Base-by-base conservation (phyloP, 257 asterid genomes). In the Solanum paucissectum region DNA sequence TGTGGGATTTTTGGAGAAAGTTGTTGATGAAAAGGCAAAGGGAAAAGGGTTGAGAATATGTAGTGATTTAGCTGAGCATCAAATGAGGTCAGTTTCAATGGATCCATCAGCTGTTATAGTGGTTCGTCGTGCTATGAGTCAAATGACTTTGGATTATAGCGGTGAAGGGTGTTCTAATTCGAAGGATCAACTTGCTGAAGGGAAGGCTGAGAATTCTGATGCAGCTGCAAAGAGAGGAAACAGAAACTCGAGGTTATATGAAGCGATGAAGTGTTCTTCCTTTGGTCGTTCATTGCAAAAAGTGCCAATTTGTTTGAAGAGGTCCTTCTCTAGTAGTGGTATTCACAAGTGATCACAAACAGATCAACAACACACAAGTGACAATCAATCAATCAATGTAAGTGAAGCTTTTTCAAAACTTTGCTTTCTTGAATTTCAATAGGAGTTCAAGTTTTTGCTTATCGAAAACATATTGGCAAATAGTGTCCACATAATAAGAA, bases 81-180 rank as follows among this genome's bases (percentile, higher is more conserved):
- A 90, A n/a, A 90, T 96, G 88, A 92, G 98, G 81, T 92, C 95
- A 5, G 77, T 93, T 29, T 95, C 98, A 2, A 83, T 94, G 95
- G 98, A 94, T 88, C 83, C 91, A 18, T 62, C 91, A 44, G 86
- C 90, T 38, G 90, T 91, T 85, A 86, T 92, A 38, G 23, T 82
- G 87, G 60, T 71, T 73, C 81, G 12, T 75, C 37, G 74, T 46
- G 73, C 73, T 10, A 82, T 88, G 44, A 87, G 73, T 12, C 83
- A 85, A 83, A 83, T 83, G 40, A 62, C 13, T 3, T 66, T 60
- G 12, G 87, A 49, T 36, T 68, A 71, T 85, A 91, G 83, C 3
- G 94, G 79, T 6, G 94, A 92, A 83, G 93, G 95, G 49, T 87
- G 89, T 55, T 92, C 93, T 5, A 88, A 40, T 34, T 23, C 33